Percentiles rank a stretch among this genome's conserved stretches.
These are phyloP conservation scores for Dendrobium chrysotoxum DNA, from an alignment of 106 monocot species.

Conservation along the genomic window DNA sequence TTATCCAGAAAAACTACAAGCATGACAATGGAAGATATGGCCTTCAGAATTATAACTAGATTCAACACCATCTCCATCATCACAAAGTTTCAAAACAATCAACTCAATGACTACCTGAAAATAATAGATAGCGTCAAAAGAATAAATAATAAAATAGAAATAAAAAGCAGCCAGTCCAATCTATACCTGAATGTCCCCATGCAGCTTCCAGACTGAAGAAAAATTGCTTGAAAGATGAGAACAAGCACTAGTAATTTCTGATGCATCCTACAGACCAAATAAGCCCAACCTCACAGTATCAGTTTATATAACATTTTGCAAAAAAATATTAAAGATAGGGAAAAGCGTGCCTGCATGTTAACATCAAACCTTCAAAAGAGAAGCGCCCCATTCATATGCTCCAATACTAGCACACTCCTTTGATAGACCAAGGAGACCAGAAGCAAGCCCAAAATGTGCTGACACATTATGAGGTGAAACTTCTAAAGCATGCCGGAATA, in stretches of 20 bases:
- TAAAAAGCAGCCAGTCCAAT: slow-evolving; percentile 17
- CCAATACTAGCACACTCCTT: slow-evolving; percentile 71
- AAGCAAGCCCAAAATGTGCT: slow-evolving; percentile 87
- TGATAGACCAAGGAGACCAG: slow-evolving; percentile 68
- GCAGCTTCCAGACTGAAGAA: slow-evolving; percentile 83
- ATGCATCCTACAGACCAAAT: slow-evolving; percentile 68
- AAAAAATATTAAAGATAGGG: not conserved
- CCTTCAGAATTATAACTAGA: not conserved
- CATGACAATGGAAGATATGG: not conserved
- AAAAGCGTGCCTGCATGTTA: slow-evolving; percentile 2
- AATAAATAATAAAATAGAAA: not conserved
- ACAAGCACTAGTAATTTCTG: slow-evolving; percentile 38
- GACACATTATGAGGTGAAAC: slow-evolving; percentile 59
- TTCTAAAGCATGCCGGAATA: slow-evolving; percentile 58
- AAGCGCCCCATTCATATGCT: slow-evolving; percentile 77
- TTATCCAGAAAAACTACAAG: not conserved
- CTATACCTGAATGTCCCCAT: slow-evolving; percentile 87
- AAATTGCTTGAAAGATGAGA: slow-evolving; percentile 47
- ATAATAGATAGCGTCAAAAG: not conserved
- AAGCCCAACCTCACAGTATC: not conserved
- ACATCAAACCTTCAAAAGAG: slow-evolving; percentile 61
- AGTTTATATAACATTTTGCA: not conserved
- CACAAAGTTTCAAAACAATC: not conserved
- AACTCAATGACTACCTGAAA: not conserved
- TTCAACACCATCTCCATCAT: not conserved